phyloP scores from a whole-genome alignment of 1,284 basidiomycete genomes.

The Moesziomyces antarcticus region DNA sequence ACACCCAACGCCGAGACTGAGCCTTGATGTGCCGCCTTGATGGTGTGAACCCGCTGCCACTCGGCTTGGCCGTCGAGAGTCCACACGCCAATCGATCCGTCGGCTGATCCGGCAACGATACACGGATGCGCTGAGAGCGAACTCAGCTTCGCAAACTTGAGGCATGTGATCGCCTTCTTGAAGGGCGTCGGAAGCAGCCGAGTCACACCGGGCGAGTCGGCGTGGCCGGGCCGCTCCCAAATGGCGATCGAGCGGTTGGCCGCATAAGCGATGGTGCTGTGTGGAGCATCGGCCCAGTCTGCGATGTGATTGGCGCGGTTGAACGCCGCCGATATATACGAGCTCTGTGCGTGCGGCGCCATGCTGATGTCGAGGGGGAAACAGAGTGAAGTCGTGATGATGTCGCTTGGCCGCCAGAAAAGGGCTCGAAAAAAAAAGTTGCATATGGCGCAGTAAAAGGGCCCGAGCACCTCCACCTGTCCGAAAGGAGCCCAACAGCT shows the following conservation, averaged over 20 bases:
- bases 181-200: conserved; percentile 46
- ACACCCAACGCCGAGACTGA: conserved; percentile 54
- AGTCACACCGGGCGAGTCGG: conserved; percentile 21
- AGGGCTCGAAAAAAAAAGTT: conserved; percentile 3
- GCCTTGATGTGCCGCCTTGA: conserved; percentile 45
- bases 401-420: background rate
- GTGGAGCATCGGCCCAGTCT: conserved; percentile 49
- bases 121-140: conserved; percentile 6
- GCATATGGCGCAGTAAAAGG: conserved; percentile 3
- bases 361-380: conserved; percentile 3
- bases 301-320: conserved; percentile 60
- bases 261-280: conserved; percentile 50
- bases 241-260: conserved; percentile 57
- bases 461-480: conserved; percentile 4
- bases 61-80: conserved; percentile 1
- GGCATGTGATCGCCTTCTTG: conserved; percentile 40
- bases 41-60: conserved; percentile 8
- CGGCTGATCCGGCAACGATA: conserved; percentile 49
- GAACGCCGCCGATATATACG: conserved; percentile 61
- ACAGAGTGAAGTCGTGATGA: background rate
- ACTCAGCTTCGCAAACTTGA: conserved; percentile 38
- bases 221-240: conserved; percentile 37
- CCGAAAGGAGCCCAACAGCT: background rate
- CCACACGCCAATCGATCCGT: conserved; percentile 48
- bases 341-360: conserved; percentile 32